Evolutionary conservation across 2,329 filamentous ascomycete species (phyloP).

Genomic region (Madurella fahalii): DNA sequence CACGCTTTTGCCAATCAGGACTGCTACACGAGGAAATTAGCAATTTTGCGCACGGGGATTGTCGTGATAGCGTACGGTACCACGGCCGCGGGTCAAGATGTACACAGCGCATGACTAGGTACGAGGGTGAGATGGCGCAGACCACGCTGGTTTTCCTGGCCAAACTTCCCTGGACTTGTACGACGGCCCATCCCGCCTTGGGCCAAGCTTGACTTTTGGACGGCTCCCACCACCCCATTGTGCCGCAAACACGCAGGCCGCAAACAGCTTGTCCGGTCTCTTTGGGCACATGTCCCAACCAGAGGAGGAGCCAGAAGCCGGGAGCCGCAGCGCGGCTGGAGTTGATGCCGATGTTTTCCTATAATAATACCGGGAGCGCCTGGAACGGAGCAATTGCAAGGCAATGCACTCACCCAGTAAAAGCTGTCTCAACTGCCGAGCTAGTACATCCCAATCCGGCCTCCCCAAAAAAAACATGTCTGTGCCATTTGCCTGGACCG

Average conservation of each 20-base stretch:
- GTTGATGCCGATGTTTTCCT: too few species aligned
- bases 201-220: background rate
- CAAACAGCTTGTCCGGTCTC: background rate
- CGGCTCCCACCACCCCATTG: background rate
- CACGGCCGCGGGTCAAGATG: background rate
- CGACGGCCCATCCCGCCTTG: background rate
- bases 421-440: too few species aligned
- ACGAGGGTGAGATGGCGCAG: background rate
- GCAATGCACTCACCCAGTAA: too few species aligned
- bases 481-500: too few species aligned
- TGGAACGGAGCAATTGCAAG: too few species aligned
- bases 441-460: too few species aligned
- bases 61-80: background rate
- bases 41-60: background rate
- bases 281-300: background rate
- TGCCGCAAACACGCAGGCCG: slow-evolving; percentile 11
- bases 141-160: background rate
- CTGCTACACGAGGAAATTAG: background rate
- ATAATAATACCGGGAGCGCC: too few species aligned
- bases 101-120: background rate
- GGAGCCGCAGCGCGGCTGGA: background rate
- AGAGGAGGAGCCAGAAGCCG: background rate
- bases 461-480: too few species aligned
- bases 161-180: background rate
- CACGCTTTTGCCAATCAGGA: background rate